These are phyloP conservation scores for Phytopythium kandeliae DNA, from an alignment of 352 stramenopile species.

Conservation along the genomic window DNA sequence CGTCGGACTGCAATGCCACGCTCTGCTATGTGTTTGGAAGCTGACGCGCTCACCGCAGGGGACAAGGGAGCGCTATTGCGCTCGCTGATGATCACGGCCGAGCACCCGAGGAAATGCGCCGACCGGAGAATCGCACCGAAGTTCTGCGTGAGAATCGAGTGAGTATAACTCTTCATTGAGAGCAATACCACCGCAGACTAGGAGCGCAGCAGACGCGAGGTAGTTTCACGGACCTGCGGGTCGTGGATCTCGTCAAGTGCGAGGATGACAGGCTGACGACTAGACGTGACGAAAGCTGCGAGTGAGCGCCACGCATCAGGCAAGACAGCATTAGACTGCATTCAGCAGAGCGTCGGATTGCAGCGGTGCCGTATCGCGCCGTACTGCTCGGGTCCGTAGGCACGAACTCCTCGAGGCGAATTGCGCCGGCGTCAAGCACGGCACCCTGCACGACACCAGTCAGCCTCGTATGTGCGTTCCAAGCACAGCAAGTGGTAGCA, in stretches of 20 bases:
- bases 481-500: not conserved
- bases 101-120: constrained; percentile 70
- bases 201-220: not conserved
- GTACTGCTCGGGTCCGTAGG: constrained; percentile 34
- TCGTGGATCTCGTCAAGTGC: constrained; percentile 78
- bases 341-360: not conserved
- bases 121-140: constrained; percentile 76
- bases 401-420: constrained; percentile 53
- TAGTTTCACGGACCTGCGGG: constrained; percentile 35
- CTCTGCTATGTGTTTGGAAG: too few relatives aligned
- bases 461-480: not conserved
- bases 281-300: constrained; percentile 27
- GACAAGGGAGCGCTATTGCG: constrained; percentile 69
- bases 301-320: not conserved
- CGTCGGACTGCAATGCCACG: too few relatives aligned
- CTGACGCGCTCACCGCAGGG: constrained; percentile 35
- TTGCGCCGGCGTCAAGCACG: constrained; percentile 59
- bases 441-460: constrained; percentile 32
- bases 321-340: not conserved
- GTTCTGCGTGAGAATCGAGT: constrained; percentile 27
- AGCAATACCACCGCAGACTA: not conserved
- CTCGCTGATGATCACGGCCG: constrained; percentile 60
- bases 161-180: not conserved
- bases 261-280: constrained; percentile 50
- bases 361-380: too few relatives aligned